Evolutionary conservation across 176 grass and related monocot genomes (phyloP).

Genomic region (Zoysia japonica): DNA sequence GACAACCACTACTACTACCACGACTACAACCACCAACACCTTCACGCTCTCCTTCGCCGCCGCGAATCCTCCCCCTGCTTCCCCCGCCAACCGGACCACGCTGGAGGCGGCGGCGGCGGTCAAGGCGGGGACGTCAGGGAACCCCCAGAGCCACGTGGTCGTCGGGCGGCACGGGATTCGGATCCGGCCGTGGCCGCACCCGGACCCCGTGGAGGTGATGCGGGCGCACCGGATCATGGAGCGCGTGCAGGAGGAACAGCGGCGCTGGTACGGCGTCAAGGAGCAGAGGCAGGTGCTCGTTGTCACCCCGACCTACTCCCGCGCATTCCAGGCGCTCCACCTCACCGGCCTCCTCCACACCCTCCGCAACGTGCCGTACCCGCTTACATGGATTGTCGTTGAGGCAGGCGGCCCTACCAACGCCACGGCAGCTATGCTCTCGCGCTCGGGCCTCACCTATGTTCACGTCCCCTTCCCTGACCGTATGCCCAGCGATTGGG

Average conservation of each 20-base stretch:
- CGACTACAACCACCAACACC: slow-evolving; percentile 66
- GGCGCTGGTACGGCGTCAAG: slow-evolving; percentile 75
- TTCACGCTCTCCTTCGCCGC: slow-evolving; percentile 74
- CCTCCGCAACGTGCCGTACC: slow-evolving; percentile 73
- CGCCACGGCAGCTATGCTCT: slow-evolving; percentile 60
- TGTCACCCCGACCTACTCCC: slow-evolving; percentile 76
- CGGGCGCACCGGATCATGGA: slow-evolving; percentile 83
- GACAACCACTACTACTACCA: neutral
- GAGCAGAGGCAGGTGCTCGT: slow-evolving; percentile 58
- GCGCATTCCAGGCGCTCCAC: slow-evolving; percentile 88
- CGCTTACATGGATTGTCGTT: slow-evolving; percentile 89
- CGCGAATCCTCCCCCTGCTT: slow-evolving; percentile 39
- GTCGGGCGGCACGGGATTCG: slow-evolving; percentile 88
- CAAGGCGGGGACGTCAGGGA: neutral
- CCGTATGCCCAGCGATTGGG: slow-evolving; percentile 69
- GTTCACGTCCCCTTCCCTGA: slow-evolving; percentile 83
- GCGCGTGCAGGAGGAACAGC: slow-evolving; percentile 87
- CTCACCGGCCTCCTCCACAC: slow-evolving; percentile 82
- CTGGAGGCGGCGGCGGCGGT: slow-evolving; percentile 9
- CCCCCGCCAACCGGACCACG: slow-evolving; percentile 25
- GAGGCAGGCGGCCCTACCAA: slow-evolving; percentile 84
- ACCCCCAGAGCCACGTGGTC: slow-evolving; percentile 73
- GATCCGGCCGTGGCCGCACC: slow-evolving; percentile 92
- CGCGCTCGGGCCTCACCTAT: slow-evolving; percentile 56
- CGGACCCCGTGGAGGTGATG: slow-evolving; percentile 83